Percentiles rank a stretch among this genome's conserved stretches.
phyloP scores from a whole-genome alignment of 208 protist species.

The Wallacemonas sp. region DNA sequence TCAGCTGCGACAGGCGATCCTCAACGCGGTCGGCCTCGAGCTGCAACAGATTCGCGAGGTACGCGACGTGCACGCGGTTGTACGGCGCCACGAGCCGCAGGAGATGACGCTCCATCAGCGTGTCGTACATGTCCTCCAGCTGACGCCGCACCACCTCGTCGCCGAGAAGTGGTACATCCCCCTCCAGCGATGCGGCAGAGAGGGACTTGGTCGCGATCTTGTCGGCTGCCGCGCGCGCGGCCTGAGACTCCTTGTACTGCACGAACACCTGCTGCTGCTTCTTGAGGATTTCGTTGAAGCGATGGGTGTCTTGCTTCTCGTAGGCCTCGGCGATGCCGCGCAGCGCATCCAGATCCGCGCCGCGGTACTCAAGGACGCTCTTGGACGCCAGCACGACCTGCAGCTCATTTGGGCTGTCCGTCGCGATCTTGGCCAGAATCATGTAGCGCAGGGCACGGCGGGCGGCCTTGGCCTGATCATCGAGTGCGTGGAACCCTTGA shows the following conservation, averaged over 20 bases:
- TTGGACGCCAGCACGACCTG: slow-evolving; percentile 75
- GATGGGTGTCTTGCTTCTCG: slow-evolving; percentile 91
- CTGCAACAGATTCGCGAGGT: slow-evolving; percentile 92
- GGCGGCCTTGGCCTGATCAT: slow-evolving; percentile 81
- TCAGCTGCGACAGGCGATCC: slow-evolving; percentile 97
- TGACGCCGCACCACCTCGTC: slow-evolving; percentile 93
- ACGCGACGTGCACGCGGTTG: slow-evolving; percentile 95
- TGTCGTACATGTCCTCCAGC: slow-evolving; percentile 95
- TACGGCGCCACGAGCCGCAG: slow-evolving; percentile 97
- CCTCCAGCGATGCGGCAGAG: not conserved
- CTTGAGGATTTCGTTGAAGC: slow-evolving; percentile 89
- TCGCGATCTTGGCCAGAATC: slow-evolving; percentile 96
- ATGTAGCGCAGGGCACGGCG: slow-evolving; percentile 96
- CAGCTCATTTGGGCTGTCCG: slow-evolving; percentile 78
- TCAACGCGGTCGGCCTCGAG: slow-evolving; percentile 81
- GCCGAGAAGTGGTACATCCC: slow-evolving; percentile 52
- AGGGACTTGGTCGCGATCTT: slow-evolving; percentile 12
- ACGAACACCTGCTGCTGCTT: slow-evolving; percentile 24
- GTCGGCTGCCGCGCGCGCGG: slow-evolving; percentile 19
- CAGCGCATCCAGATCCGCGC: slow-evolving; percentile 92
- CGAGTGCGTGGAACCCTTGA: slow-evolving; percentile 95
- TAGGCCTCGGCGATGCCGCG: slow-evolving; percentile 94
- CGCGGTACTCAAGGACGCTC: slow-evolving; percentile 94
- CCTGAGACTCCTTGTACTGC: slow-evolving; percentile 12
- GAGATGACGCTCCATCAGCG: slow-evolving; percentile 96